Conservation (phyloP, 805 yeast species). For the Candida alai region DNA sequence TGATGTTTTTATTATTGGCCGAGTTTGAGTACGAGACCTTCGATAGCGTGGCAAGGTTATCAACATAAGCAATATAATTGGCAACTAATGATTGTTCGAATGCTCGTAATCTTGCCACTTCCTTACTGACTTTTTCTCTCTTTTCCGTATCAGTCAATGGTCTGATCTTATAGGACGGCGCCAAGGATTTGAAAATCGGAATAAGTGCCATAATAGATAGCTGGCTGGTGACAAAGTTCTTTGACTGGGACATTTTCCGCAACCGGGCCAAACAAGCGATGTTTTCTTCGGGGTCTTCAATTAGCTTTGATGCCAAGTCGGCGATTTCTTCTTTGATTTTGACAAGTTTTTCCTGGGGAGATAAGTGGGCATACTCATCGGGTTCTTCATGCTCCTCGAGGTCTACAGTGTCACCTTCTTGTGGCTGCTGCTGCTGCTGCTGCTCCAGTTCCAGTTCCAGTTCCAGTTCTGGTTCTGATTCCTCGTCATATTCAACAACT, state of each 20-base stretch:
- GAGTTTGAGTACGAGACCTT: conserved; percentile 36
- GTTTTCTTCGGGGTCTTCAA: conserved; percentile 89
- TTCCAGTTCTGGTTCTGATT: conserved; percentile 12
- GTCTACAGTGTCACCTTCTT: conserved; percentile 10
- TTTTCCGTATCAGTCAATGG: conserved; percentile 78
- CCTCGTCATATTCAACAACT: conserved; percentile 19
- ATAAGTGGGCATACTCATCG: conserved; percentile 43
- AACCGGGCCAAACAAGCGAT: conserved; percentile 60
- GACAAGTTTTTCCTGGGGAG: conserved; percentile 51
- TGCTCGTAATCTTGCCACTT: conserved; percentile 69
- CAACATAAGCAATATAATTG: conserved; percentile 67
- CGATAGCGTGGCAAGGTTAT: conserved; percentile 44
- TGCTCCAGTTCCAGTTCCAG: conserved; percentile 14
- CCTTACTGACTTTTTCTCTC: conserved; percentile 78
- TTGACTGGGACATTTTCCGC: conserved; percentile 65
- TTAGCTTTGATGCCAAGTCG: conserved; percentile 66
- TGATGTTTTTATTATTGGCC: conserved; percentile 27
- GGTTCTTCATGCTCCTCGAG: conserved; percentile 26
- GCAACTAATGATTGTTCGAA: conserved; percentile 77
- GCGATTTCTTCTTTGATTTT: conserved; percentile 83
- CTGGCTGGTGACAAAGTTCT: conserved; percentile 61
- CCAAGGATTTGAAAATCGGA: conserved; percentile 77
- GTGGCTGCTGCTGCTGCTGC: conserved; percentile 17
- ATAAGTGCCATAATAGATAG: conserved; percentile 75
- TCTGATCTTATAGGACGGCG: conserved; percentile 86